These are phyloP conservation scores for Aquilaria sinensis DNA, from an alignment of 345 rosid species.

Conservation along the genomic window DNA sequence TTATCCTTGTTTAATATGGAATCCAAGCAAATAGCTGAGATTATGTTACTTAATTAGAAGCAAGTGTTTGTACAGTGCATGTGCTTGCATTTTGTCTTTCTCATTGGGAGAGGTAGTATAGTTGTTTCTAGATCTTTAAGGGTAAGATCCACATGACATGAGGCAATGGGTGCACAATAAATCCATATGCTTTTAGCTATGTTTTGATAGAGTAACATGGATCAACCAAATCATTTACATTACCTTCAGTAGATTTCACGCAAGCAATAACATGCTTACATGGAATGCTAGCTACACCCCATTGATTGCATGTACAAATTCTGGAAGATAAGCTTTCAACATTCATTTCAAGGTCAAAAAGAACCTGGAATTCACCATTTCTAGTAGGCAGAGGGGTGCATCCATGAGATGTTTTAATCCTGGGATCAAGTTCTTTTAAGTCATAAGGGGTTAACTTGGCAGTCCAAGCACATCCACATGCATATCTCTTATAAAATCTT, in stretches of 20 bases:
- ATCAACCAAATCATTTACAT: not conserved
- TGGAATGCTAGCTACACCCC: not conserved
- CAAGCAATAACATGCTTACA: not conserved
- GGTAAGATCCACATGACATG: not conserved
- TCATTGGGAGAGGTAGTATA: too few relatives aligned
- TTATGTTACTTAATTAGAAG: too few relatives aligned
- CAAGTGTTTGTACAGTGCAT: too few relatives aligned
- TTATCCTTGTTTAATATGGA: too few relatives aligned
- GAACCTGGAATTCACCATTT: not conserved
- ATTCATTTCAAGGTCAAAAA: not conserved
- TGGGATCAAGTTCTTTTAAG: not conserved
- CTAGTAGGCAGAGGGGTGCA: not conserved
- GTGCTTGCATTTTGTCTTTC: too few relatives aligned
- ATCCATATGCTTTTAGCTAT: not conserved
- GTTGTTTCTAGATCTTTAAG: not conserved
- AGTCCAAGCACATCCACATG: not conserved
- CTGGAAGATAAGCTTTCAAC: not conserved
- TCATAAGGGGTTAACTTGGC: not conserved
- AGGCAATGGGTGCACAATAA: not conserved
- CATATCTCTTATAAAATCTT: not conserved
- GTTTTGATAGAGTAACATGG: not conserved
- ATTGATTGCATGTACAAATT: not conserved
- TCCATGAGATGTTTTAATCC: too few relatives aligned
- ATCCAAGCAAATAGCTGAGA: too few relatives aligned
- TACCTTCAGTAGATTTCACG: not conserved